phyloP scores from a whole-genome alignment of 768 basidiomycete species.

The Porphyrellus cyaneotinctus region DNA sequence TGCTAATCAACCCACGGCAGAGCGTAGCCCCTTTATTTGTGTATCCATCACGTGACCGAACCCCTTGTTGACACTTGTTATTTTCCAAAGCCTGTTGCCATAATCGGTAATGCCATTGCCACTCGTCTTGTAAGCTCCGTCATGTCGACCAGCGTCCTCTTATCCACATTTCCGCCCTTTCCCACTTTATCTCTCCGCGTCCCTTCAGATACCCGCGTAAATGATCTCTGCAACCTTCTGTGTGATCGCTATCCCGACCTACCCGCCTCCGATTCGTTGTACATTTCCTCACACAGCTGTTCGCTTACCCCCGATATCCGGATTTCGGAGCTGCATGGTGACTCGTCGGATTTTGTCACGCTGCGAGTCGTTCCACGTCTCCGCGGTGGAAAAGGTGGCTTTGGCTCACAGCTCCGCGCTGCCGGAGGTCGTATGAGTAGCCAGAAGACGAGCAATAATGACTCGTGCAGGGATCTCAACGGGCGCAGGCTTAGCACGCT shows the following conservation, averaged over 20 bases:
- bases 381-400: slow-evolving; percentile 93
- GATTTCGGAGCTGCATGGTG: slow-evolving; percentile 35
- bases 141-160: slow-evolving; percentile 51
- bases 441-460: slow-evolving; percentile 92
- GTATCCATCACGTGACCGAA: not conserved
- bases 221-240: slow-evolving; percentile 42
- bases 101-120: not conserved
- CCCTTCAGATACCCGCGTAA: slow-evolving; percentile 38
- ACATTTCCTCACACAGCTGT: slow-evolving; percentile 40
- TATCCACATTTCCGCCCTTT: slow-evolving; percentile 61
- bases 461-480: slow-evolving; percentile 89
- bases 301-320: slow-evolving; percentile 27
- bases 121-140: slow-evolving; percentile 6
- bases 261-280: slow-evolving; percentile 39
- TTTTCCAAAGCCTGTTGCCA: slow-evolving; percentile 16
- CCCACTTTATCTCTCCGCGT: slow-evolving; percentile 49
- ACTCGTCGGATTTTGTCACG: slow-evolving; percentile 44
- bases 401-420: slow-evolving; percentile 92
- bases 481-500: slow-evolving; percentile 89
- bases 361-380: slow-evolving; percentile 73
- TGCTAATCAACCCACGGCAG: not conserved
- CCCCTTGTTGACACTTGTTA: slow-evolving; percentile 18
- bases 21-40: not conserved
- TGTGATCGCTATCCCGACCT: slow-evolving; percentile 45
- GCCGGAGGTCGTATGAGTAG: slow-evolving; percentile 97